Percentiles rank a stretch among this genome's conserved stretches.
phyloP scores from a whole-genome alignment of 192 early-diverging fungal species.

The Coemansia sp. region DNA sequence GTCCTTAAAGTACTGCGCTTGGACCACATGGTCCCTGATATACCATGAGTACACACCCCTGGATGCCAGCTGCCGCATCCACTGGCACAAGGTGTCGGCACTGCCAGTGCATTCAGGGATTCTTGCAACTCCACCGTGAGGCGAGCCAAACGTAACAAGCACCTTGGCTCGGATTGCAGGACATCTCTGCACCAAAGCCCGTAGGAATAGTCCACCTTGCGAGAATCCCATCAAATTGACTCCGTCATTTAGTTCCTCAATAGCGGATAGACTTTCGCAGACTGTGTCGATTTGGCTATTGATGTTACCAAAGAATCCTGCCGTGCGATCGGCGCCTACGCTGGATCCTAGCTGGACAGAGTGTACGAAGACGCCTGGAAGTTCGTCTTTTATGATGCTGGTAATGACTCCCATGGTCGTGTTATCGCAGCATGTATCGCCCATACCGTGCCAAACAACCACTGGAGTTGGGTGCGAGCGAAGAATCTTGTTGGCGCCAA shows the following conservation, averaged over 20 bases:
- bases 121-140: slow-evolving; percentile 77
- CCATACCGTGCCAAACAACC: slow-evolving; percentile 91
- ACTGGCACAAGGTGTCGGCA: slow-evolving; percentile 60
- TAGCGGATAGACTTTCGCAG: slow-evolving; percentile 63
- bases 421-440: slow-evolving; percentile 78
- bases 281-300: slow-evolving; percentile 76
- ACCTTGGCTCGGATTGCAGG: slow-evolving; percentile 69
- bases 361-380: slow-evolving; percentile 74
- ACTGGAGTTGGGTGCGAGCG: slow-evolving; percentile 38
- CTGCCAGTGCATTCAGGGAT: slow-evolving; percentile 72
- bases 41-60: slow-evolving; percentile 82
- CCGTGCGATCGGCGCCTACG: slow-evolving; percentile 71
- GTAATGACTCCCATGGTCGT: slow-evolving; percentile 59
- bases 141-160: slow-evolving; percentile 86
- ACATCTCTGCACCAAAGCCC: slow-evolving; percentile 84
- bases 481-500: not conserved
- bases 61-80: slow-evolving; percentile 78
- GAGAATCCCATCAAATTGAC: slow-evolving; percentile 96
- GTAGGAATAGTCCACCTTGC: slow-evolving; percentile 68
- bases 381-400: slow-evolving; percentile 37
- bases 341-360: slow-evolving; percentile 69
- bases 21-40: slow-evolving; percentile 79
- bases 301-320: slow-evolving; percentile 87
- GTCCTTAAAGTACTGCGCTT: slow-evolving; percentile 94
- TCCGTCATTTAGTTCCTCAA: slow-evolving; percentile 64